phyloP scores from a whole-genome alignment of 352 stramenopile genomes.

The Lagenidium giganteum region DNA sequence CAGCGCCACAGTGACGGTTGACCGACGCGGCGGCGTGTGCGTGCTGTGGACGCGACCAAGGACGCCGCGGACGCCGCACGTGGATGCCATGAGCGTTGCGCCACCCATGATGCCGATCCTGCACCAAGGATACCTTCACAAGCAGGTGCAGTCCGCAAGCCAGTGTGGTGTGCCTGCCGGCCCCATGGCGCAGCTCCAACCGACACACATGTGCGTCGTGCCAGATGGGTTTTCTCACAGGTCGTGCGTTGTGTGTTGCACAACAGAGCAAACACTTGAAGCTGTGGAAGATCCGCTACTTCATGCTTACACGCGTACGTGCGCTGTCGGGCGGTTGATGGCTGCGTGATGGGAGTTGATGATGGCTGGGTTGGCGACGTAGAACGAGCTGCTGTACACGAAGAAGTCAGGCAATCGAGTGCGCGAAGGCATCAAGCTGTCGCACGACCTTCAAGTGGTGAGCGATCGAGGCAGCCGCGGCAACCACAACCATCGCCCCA shows the following conservation, averaged over 20 bases:
- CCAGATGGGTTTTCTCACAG: constrained; percentile 1
- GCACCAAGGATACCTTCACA: constrained; percentile 85
- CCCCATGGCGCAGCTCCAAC: too few relatives aligned
- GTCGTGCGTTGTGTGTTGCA: constrained; percentile 1
- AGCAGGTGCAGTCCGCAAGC: constrained; percentile 47
- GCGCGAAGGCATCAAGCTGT: too few relatives aligned
- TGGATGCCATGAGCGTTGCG: constrained; percentile 38
- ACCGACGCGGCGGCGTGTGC: too few relatives aligned
- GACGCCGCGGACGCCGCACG: too few relatives aligned
- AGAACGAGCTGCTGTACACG: constrained; percentile 75
- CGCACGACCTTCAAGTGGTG: constrained; percentile 66
- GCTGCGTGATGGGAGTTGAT: neutral
- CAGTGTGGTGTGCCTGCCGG: neutral
- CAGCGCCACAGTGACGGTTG: too few relatives aligned
- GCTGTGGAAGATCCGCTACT: constrained; percentile 85
- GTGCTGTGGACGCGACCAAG: too few relatives aligned
- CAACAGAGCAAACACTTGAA: constrained; percentile 79
- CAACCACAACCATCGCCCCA: too few relatives aligned
- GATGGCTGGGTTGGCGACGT: neutral
- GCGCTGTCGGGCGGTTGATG: neutral
- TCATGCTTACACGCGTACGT: constrained; percentile 65
- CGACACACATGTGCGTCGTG: too few relatives aligned
- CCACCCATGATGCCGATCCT: constrained; percentile 46
- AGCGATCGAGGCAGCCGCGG: too few relatives aligned
- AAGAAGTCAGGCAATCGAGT: constrained; percentile 86